A percentile compares a stretch with the other conserved stretches of the same genome.
These are phyloP conservation scores for Fusarium sp. DNA, from an alignment of 2,329 filamentous ascomycete genomes.

Conservation along the genomic window DNA sequence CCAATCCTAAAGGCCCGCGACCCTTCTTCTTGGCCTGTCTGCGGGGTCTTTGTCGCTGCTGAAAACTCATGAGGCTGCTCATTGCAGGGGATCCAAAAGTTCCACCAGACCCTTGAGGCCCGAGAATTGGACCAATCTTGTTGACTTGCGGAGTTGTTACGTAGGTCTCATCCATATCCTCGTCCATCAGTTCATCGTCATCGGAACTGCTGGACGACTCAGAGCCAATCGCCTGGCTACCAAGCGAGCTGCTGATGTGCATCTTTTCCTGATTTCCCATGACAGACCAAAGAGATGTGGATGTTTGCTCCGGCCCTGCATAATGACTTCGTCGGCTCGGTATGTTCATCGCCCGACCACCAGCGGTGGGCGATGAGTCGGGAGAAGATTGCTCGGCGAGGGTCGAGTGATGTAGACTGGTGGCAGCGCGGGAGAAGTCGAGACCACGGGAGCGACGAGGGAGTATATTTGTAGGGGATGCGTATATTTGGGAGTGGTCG, in stretches of 20 bases:
- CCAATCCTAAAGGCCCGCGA: conserved; percentile 64
- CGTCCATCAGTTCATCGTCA: conserved; percentile 79
- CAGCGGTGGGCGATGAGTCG: conserved; percentile 90
- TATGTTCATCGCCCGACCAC: conserved; percentile 75
- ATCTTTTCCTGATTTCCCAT: conserved; percentile 79
- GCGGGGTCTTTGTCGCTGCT: conserved; percentile 81
- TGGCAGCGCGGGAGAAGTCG: conserved; percentile 94
- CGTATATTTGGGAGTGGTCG: conserved; percentile 87
- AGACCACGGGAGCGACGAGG: conserved; percentile 90
- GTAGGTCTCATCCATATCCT: conserved; percentile 84
- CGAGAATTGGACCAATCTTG: conserved; percentile 68
- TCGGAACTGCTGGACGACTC: conserved; percentile 84
- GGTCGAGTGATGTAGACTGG: conserved; percentile 95
- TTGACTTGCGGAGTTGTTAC: conserved; percentile 85
- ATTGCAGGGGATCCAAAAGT: conserved; percentile 80
- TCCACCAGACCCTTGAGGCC: conserved; percentile 65
- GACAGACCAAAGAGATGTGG: conserved; percentile 79
- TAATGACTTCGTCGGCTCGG: conserved; percentile 68
- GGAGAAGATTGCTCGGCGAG: conserved; percentile 90
- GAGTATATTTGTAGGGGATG: conserved; percentile 88
- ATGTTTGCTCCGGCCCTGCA: conserved; percentile 72
- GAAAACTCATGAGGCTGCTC: conserved; percentile 86
- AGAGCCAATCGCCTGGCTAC: conserved; percentile 80
- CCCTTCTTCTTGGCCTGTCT: conserved; percentile 73
- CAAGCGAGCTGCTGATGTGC: conserved; percentile 82